These are phyloP conservation scores for Gomphus sp. DNA, from an alignment of 1,284 basidiomycete genomes.

Conservation along the genomic window DNA sequence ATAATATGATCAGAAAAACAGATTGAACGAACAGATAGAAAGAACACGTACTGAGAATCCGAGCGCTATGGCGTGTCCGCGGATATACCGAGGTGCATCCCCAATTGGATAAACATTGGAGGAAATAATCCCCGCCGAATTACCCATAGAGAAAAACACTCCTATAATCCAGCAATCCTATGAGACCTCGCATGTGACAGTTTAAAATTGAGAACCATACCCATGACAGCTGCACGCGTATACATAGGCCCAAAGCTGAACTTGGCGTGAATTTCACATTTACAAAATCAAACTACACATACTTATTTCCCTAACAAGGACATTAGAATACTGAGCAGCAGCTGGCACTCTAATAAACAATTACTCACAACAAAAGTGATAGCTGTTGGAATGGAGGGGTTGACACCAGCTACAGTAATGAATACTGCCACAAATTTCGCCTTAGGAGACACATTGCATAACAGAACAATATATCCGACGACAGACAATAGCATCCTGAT, in stretches of 20 bases:
- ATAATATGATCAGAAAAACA: not conserved
- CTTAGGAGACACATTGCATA: constrained; percentile 17
- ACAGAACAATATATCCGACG: constrained; percentile 31
- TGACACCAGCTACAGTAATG: constrained; percentile 26
- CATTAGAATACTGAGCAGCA: not conserved
- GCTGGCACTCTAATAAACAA: not conserved
- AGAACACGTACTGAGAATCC: not conserved
- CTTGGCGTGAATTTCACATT: not conserved
- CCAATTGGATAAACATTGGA: constrained; percentile 1
- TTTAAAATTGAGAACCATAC: constrained; percentile 13
- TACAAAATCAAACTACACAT: not conserved
- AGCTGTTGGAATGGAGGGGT: constrained; percentile 29
- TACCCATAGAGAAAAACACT: not conserved
- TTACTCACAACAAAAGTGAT: constrained; percentile 28
- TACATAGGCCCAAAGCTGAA: constrained; percentile 16
- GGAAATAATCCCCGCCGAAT: not conserved
- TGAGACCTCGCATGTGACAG: too few relatives aligned
- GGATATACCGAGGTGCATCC: not conserved
- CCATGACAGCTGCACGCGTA: constrained; percentile 29
- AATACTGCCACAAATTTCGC: constrained; percentile 33
- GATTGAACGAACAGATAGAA: not conserved
- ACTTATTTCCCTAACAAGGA: constrained; percentile 19
- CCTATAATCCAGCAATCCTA: not conserved
- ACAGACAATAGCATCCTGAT: constrained; percentile 20
- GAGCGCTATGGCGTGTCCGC: not conserved